Evolutionary conservation across 2,329 filamentous ascomycete genomes (phyloP).

Genomic region (Phaeosphaeria sp.): DNA sequence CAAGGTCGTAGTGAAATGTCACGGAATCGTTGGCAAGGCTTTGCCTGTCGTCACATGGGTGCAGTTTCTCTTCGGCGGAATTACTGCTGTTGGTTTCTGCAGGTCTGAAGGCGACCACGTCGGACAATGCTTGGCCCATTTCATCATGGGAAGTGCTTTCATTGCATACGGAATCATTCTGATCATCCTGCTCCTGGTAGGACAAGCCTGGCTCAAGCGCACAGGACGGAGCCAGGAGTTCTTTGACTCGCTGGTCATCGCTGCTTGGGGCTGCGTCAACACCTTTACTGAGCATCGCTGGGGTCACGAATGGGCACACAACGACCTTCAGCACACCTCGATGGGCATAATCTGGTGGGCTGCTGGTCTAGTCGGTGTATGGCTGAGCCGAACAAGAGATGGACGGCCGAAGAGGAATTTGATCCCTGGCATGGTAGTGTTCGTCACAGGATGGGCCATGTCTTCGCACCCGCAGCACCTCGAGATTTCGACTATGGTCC

Average conservation of each 20-base stretch:
- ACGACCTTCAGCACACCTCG: constrained; percentile 97
- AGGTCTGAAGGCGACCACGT: constrained; percentile 76
- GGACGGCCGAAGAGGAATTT: constrained; percentile 91
- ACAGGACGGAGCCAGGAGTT: constrained; percentile 93
- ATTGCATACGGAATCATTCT: constrained; percentile 91
- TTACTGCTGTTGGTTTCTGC: constrained; percentile 91
- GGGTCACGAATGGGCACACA: constrained; percentile 87
- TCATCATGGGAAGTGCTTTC: constrained; percentile 98
- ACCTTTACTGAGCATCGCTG: constrained; percentile 98
- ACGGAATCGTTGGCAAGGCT: constrained; percentile 83
- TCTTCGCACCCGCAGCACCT: constrained; percentile 86
- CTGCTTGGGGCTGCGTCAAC: constrained; percentile 95
- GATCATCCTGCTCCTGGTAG: constrained; percentile 84
- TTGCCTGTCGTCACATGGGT: constrained; percentile 89
- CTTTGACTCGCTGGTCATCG: constrained; percentile 90
- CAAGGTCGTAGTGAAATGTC: constrained; percentile 71
- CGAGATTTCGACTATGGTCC: constrained; percentile 84
- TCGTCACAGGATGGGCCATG: constrained; percentile 96
- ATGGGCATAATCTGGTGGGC: constrained; percentile 99
- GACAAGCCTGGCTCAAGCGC: constrained; percentile 83
- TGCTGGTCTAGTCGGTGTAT: constrained; percentile 87
- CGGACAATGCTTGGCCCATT: constrained; percentile 93
- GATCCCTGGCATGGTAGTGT: constrained; percentile 87
- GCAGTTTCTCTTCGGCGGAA: constrained; percentile 96
- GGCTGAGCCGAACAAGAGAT: constrained; percentile 84